phyloP scores from a whole-genome alignment of 208 protist species.

The Crithidia expoeki region DNA sequence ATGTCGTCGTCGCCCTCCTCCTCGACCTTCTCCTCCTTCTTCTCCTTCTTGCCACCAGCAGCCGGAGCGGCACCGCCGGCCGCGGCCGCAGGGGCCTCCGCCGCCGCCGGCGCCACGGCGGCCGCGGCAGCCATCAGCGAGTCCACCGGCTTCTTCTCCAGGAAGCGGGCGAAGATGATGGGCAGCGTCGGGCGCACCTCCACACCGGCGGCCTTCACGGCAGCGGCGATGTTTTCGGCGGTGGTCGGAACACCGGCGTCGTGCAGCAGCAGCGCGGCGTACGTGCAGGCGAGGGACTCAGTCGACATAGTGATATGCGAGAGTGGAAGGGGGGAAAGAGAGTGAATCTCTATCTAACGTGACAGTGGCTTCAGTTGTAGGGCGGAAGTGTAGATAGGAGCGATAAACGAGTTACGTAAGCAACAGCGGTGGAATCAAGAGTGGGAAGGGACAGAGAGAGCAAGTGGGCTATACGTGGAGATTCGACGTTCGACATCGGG shows the following conservation, averaged over 20 bases:
- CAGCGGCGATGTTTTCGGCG: conserved; percentile 75
- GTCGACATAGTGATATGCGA: conserved; percentile 38
- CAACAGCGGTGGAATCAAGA: too few species aligned
- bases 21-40: conserved; percentile 60
- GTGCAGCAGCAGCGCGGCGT: conserved; percentile 79
- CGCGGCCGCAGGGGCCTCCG: conserved; percentile 43
- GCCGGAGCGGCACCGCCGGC: conserved; percentile 54
- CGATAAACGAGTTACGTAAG: background rate
- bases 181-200: conserved; percentile 73
- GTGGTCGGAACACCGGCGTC: conserved; percentile 74
- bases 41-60: conserved; percentile 45
- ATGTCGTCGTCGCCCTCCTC: conserved; percentile 91
- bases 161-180: conserved; percentile 84
- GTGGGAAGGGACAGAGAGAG: too few species aligned
- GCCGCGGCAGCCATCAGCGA: too few species aligned
- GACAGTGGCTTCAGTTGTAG: background rate
- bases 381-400: background rate
- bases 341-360: conserved; percentile 4
- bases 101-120: conserved; percentile 43
- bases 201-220: conserved; percentile 72
- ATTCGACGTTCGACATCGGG: too few species aligned
- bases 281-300: conserved; percentile 86
- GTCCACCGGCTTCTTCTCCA: conserved; percentile 83
- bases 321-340: background rate
- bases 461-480: too few species aligned